Conservation (phyloP, 176 grass and related monocot genomes). For the Avena atlantica region DNA sequence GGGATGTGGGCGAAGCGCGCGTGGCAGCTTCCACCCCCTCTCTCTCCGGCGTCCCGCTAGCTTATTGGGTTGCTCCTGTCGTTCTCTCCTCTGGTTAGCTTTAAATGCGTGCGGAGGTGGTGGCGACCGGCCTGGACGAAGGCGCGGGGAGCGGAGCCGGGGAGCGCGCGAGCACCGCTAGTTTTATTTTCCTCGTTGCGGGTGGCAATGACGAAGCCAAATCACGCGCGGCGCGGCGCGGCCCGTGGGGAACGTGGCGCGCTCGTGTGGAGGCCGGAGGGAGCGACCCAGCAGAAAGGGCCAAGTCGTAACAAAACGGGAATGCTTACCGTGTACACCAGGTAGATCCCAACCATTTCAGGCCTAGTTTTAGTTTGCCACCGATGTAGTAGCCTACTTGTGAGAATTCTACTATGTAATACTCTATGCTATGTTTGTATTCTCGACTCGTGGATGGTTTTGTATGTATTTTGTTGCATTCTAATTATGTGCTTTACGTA, state of each 20-base stretch:
- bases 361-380: too few species aligned
- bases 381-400: too few species aligned
- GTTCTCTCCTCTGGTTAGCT: background rate
- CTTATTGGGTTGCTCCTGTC: constrained; percentile 26
- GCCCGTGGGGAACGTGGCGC: background rate
- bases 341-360: too few species aligned
- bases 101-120: background rate
- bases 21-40: constrained; percentile 50
- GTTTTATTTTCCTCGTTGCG: background rate
- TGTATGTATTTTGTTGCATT: background rate
- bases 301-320: too few species aligned
- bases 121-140: background rate
- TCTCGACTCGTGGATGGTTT: background rate
- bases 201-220: background rate
- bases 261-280: too few species aligned
- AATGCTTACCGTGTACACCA: too few species aligned
- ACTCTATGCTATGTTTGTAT: background rate
- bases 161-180: constrained; percentile 21
- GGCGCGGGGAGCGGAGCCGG: background rate
- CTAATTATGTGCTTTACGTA: background rate
- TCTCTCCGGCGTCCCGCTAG: constrained; percentile 32
- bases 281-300: too few species aligned
- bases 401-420: too few species aligned
- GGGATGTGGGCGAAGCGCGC: constrained; percentile 42
- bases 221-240: background rate